Evolutionary conservation across 2,329 filamentous ascomycete genomes (phyloP), one percentile per base, ranked within the genome.

Genomic region (Leptographium procerum): DNA sequence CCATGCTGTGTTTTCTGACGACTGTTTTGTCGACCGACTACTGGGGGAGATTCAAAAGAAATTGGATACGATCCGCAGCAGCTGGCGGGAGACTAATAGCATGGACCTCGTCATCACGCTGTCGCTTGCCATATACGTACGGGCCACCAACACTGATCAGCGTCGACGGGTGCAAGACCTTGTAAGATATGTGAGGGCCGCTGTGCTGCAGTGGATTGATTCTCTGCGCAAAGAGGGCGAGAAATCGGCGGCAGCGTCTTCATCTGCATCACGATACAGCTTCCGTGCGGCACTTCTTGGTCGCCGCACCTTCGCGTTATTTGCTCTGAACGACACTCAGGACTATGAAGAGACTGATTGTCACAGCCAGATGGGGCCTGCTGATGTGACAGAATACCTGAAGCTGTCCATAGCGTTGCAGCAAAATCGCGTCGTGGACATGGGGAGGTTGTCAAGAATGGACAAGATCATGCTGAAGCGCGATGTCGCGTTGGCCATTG

Each of bases 91-190:
- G 61, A 71, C 70, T 0, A 68, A 80, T 56, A 73, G 75, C 19
- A 86, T 88, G 82, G 77, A 82, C 6, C 72, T 78, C 0, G 57
- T 86, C 2, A 72, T 86, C 8, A 79, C 73, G 0, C 63, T 87
- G 0, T 64, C 72, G 0, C 65, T 83, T 0, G 74, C 79, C 2
- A 63, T 68, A 1, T 74, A 64, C 56, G 63, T 54, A 26, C 64
- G 67, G 33, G 64, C 59, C 22, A 43, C 59, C 4, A 55, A 55
- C 61, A 4, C 40, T 55, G 45, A 60, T 2, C 53, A 57, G 60
- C 9, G 52, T 50, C 2, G 57, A 11, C 60, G 50, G 1, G 69
- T 70, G 1, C 26, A 65, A 0, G 29, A 56, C 0, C 57, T 82
- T 1, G 65, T 87, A 0, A 52, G 66, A 0, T 67, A 60, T 4